These are phyloP conservation scores for Cyclaneusma minus DNA, from an alignment of 2,329 filamentous ascomycete genomes.

Conservation along the genomic window DNA sequence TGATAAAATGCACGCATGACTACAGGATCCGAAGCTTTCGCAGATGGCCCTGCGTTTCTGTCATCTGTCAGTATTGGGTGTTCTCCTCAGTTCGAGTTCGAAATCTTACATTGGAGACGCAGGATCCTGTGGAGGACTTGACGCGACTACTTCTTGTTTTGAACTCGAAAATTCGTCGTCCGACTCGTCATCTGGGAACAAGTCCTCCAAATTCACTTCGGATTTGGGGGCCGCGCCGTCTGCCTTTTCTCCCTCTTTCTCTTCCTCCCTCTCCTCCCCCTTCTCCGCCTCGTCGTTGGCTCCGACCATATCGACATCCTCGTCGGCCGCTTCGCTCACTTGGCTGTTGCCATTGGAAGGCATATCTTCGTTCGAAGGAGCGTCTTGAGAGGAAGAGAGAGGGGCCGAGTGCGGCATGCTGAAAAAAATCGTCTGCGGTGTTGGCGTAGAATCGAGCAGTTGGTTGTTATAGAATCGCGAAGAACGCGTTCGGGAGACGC, in stretches of 20 bases:
- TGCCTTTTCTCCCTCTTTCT: constrained; percentile 5
- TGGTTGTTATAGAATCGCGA: no score
- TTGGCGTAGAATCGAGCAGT: no score
- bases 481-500: no score
- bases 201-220: constrained; percentile 36
- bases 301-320: constrained; percentile 27
- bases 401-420: no score
- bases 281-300: constrained; percentile 8
- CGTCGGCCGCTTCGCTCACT: constrained; percentile 11
- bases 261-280: constrained; percentile 8
- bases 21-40: constrained; percentile 55
- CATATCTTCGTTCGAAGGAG: no score
- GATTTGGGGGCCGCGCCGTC: constrained; percentile 33
- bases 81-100: constrained; percentile 2
- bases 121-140: constrained; percentile 28
- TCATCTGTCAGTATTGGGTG: constrained; percentile 9
- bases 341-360: no score
- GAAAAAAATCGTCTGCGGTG: no score
- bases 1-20: constrained; percentile 91
- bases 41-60: constrained; percentile 20
- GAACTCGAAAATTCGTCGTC: constrained; percentile 46
- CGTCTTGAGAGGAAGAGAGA: no score
- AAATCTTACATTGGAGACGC: constrained; percentile 27
- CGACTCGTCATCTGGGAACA: constrained; percentile 42
- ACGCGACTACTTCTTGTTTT: constrained; percentile 21